Percentiles rank a stretch among this genome's conserved stretches.
These are phyloP conservation scores for Megacollybia platyphylla DNA, from an alignment of 1,284 basidiomycete genomes.

Conservation along the genomic window DNA sequence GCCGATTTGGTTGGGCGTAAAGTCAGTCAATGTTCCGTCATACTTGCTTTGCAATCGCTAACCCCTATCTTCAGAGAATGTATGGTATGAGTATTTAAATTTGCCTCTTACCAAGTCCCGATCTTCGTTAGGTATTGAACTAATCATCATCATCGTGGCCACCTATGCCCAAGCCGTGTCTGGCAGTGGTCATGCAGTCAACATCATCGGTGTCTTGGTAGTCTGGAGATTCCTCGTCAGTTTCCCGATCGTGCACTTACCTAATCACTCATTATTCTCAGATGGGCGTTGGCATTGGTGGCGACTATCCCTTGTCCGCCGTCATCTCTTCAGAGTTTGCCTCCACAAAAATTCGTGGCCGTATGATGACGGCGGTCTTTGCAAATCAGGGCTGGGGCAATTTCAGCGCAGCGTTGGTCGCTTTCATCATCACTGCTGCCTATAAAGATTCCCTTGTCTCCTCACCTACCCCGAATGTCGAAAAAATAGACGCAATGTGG, in stretches of 20 bases:
- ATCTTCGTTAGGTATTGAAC: conserved; percentile 37
- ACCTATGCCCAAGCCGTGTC: conserved; percentile 52
- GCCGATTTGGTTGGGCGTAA: conserved; percentile 65
- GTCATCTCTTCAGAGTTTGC: conserved; percentile 72
- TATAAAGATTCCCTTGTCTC: conserved; percentile 54
- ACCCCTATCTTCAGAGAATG: background rate
- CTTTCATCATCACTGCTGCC: conserved; percentile 52
- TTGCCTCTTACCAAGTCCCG: background rate
- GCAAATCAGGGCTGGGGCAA: conserved; percentile 62
- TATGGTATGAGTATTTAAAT: background rate
- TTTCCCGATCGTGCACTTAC: conserved; percentile 5
- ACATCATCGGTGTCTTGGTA: conserved; percentile 61
- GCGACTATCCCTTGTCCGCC: conserved; percentile 56
- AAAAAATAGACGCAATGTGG: conserved; percentile 51
- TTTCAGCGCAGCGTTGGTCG: conserved; percentile 56
- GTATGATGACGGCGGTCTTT: conserved; percentile 65
- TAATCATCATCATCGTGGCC: conserved; percentile 58
- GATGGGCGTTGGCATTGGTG: conserved; percentile 65
- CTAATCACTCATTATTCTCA: conserved; percentile 12
- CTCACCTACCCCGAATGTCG: conserved; percentile 22
- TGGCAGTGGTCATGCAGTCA: conserved; percentile 46
- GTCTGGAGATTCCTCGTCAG: conserved; percentile 56
- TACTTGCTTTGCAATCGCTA: background rate
- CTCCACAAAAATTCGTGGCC: conserved; percentile 56
- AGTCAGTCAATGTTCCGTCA: conserved; percentile 23